phyloP scores from a whole-genome alignment of 2,329 filamentous ascomycete species.

The Epicoccum sorghinum region DNA sequence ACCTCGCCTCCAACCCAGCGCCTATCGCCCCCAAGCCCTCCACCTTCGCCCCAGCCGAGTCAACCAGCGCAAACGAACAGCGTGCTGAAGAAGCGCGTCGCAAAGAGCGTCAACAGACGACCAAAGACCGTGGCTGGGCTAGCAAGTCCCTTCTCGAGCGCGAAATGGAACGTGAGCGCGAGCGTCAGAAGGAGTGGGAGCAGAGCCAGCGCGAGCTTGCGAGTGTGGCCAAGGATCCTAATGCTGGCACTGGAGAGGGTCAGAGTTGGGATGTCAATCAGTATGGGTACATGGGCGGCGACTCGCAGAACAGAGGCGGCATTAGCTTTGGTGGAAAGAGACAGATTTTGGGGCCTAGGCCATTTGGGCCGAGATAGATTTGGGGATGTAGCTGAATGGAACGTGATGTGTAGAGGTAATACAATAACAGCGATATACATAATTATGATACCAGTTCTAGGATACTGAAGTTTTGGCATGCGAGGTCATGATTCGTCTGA shows the following conservation, averaged over 20 bases:
- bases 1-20: slow-evolving; percentile 61
- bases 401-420: no score
- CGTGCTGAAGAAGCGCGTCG: slow-evolving; percentile 68
- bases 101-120: slow-evolving; percentile 63
- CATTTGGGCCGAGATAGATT: slow-evolving; percentile 51
- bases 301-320: slow-evolving; percentile 72
- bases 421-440: background rate
- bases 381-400: background rate
- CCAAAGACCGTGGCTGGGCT: slow-evolving; percentile 68
- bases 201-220: slow-evolving; percentile 71
- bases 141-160: slow-evolving; percentile 75
- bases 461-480: no score
- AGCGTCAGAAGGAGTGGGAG: slow-evolving; percentile 81
- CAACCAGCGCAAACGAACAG: slow-evolving; percentile 65
- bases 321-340: slow-evolving; percentile 69
- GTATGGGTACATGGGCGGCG: slow-evolving; percentile 78
- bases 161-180: slow-evolving; percentile 80
- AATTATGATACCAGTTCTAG: no score
- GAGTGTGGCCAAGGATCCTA: slow-evolving; percentile 58
- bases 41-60: slow-evolving; percentile 55
- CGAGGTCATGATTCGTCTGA: no score
- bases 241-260: slow-evolving; percentile 70
- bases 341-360: slow-evolving; percentile 80
- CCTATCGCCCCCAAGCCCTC: slow-evolving; percentile 54
- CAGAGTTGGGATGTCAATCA: slow-evolving; percentile 78